Conservation (phyloP, 371 early-diverging fungal genomes). For the Mortierella sp. region DNA sequence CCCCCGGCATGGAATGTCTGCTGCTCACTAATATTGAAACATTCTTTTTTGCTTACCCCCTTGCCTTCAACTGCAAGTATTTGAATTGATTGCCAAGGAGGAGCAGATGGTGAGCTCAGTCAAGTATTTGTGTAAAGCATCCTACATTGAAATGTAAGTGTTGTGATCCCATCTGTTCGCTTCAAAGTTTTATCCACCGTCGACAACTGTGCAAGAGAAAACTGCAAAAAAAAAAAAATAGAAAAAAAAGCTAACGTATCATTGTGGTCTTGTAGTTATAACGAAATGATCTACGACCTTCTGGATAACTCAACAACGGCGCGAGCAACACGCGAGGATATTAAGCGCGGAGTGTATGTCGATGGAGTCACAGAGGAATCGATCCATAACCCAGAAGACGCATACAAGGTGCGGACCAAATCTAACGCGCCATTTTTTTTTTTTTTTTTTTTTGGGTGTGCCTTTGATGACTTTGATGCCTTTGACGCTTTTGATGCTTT, state of each 20-base stretch:
- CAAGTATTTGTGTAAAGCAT: slow-evolving; percentile 79
- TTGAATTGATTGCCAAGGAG: slow-evolving; percentile 60
- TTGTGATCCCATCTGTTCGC: neutral
- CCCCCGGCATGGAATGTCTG: too few relatives aligned
- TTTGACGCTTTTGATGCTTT: too few relatives aligned
- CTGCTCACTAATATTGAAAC: neutral
- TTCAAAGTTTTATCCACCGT: too few relatives aligned
- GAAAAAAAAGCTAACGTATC: neutral
- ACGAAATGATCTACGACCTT: slow-evolving; percentile 90
- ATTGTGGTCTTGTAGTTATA: slow-evolving; percentile 64
- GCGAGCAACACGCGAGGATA: slow-evolving; percentile 69
- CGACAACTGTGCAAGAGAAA: neutral
- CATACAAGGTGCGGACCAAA: slow-evolving; percentile 63
- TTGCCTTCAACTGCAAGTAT: slow-evolving; percentile 39
- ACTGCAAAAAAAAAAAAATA: neutral
- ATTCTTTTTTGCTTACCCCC: neutral
- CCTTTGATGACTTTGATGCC: neutral
- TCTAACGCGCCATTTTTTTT: too few relatives aligned
- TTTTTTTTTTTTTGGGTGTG: too few relatives aligned
- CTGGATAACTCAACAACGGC: slow-evolving; percentile 67
- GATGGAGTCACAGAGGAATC: slow-evolving; percentile 69
- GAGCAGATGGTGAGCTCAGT: slow-evolving; percentile 57
- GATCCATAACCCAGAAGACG: slow-evolving; percentile 66
- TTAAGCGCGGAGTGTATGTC: slow-evolving; percentile 70
- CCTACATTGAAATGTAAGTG: slow-evolving; percentile 82